phyloP scores from a whole-genome alignment of 805 yeast species.

The Wickerhamiella spandovensis region DNA sequence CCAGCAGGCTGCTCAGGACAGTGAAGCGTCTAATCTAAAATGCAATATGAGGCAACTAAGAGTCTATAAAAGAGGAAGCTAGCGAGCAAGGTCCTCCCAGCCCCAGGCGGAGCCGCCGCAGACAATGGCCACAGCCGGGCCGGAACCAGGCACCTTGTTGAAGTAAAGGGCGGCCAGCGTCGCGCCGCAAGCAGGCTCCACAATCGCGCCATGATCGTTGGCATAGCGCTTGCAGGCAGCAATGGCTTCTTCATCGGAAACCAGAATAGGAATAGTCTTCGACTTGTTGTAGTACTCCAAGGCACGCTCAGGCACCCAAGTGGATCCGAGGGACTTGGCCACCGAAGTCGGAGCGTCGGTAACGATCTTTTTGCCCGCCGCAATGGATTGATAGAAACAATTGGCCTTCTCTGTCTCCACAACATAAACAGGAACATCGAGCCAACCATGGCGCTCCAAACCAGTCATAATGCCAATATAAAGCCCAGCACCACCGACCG shows the following conservation, averaged over 20 bases:
- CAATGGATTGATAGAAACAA: slow-evolving; percentile 35
- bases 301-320: slow-evolving; percentile 39
- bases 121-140: slow-evolving; percentile 13
- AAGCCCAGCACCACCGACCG: slow-evolving; percentile 95
- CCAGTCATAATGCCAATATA: slow-evolving; percentile 80
- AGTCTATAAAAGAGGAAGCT: too few species aligned
- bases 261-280: slow-evolving; percentile 32
- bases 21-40: too few species aligned
- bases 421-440: slow-evolving; percentile 28
- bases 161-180: slow-evolving; percentile 36
- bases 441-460: slow-evolving; percentile 42
- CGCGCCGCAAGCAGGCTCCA: slow-evolving; percentile 69
- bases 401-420: slow-evolving; percentile 37
- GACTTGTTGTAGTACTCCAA: slow-evolving; percentile 31
- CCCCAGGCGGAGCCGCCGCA: slow-evolving; percentile 15
- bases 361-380: slow-evolving; percentile 31
- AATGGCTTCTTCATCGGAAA: slow-evolving; percentile 45
- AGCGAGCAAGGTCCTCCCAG: neutral
- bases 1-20: too few species aligned
- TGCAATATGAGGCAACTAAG: too few species aligned
- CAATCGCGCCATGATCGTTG: slow-evolving; percentile 35
- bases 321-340: slow-evolving; percentile 54
- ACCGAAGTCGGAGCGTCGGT: slow-evolving; percentile 35
- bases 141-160: slow-evolving; percentile 2
- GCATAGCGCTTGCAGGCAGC: slow-evolving; percentile 39